Conservation (phyloP, 2,329 filamentous ascomycete species). For the Dactylella cylindrospora region DNA sequence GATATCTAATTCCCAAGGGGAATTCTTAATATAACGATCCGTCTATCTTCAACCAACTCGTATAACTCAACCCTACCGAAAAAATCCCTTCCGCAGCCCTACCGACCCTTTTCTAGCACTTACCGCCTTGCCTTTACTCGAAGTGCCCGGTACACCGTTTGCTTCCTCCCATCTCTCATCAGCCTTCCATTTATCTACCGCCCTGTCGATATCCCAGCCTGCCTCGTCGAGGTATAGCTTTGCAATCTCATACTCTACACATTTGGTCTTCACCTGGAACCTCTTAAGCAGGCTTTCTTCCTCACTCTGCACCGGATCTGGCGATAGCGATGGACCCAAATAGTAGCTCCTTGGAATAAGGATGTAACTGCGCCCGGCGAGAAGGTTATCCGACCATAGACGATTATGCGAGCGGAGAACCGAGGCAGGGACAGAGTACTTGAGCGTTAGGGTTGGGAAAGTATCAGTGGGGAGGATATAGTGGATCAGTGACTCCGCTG, state of each 20-base stretch:
- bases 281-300: slow-evolving; percentile 41
- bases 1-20: too few relatives aligned
- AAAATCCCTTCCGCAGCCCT: slow-evolving; percentile 25
- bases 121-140: neutral
- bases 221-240: slow-evolving; percentile 44
- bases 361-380: slow-evolving; percentile 44
- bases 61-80: slow-evolving; percentile 19
- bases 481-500: slow-evolving; percentile 27
- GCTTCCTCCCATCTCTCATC: slow-evolving; percentile 45
- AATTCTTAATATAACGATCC: too few relatives aligned
- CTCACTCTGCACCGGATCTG: slow-evolving; percentile 32
- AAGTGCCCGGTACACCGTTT: slow-evolving; percentile 13
- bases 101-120: neutral
- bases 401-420: slow-evolving; percentile 45
- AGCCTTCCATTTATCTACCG: slow-evolving; percentile 41
- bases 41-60: neutral
- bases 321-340: slow-evolving; percentile 36
- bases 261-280: slow-evolving; percentile 47
- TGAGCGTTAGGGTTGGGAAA: slow-evolving; percentile 44
- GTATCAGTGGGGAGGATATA: slow-evolving; percentile 43
- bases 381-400: slow-evolving; percentile 44
- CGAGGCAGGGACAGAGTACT: slow-evolving; percentile 36
- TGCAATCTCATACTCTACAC: slow-evolving; percentile 45
- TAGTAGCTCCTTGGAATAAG: slow-evolving; percentile 44
- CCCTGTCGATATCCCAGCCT: slow-evolving; percentile 45